Conservation (phyloP, 2,329 filamentous ascomycete genomes). For the Trichophyton simii region DNA sequence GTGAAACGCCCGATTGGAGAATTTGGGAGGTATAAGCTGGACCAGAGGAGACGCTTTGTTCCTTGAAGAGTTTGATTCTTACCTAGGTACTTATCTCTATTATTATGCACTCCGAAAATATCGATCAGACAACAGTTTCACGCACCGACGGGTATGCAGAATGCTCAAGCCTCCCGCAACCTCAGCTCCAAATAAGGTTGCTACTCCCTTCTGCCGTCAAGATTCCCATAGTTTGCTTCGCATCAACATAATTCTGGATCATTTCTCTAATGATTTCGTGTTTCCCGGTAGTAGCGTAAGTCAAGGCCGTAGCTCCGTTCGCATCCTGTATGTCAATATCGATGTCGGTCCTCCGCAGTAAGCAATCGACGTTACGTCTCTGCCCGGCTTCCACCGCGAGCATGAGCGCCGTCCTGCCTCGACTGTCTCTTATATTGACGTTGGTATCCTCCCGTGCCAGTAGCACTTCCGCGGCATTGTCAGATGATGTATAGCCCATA, state of each 20-base stretch:
- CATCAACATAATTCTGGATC: background rate
- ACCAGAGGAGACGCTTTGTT: background rate
- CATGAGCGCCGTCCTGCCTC: background rate
- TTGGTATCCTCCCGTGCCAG: constrained; percentile 1
- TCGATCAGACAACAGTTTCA: background rate
- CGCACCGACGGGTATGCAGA: background rate
- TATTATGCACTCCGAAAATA: background rate
- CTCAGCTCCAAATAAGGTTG: background rate
- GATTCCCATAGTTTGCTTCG: background rate
- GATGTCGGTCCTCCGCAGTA: background rate
- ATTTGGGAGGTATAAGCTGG: background rate
- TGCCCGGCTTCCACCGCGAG: background rate
- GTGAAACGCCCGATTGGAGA: too few species aligned
- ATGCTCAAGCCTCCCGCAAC: background rate
- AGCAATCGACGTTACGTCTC: background rate
- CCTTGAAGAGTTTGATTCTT: background rate
- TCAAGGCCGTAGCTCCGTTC: background rate
- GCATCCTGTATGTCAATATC: background rate
- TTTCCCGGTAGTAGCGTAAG: background rate
- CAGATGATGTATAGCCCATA: background rate
- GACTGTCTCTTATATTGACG: background rate
- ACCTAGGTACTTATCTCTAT: background rate
- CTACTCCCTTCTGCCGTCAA: background rate
- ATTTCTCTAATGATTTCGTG: background rate
- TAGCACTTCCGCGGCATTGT: background rate